phyloP scores from a whole-genome alignment of 352 stramenopile species.

The Elongisporangium prolatum region DNA sequence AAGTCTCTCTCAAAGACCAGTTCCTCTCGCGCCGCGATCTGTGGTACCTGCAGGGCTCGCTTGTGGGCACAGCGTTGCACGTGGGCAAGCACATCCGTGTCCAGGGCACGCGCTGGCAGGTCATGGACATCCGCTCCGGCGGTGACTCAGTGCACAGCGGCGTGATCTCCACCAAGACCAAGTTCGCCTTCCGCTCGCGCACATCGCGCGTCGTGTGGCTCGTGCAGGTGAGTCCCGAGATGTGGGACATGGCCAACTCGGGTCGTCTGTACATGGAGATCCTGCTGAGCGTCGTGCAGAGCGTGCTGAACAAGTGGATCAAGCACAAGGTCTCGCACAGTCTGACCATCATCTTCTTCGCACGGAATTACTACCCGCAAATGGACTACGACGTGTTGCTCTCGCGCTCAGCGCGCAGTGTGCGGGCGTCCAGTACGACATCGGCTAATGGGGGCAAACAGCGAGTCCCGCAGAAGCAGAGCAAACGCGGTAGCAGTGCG shows the following conservation, averaged over 20 bases:
- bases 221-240: constrained; percentile 94
- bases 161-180: constrained; percentile 94
- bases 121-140: constrained; percentile 89
- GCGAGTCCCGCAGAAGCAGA: constrained; percentile 7
- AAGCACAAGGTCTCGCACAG: constrained; percentile 88
- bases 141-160: constrained; percentile 86
- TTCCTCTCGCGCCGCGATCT: constrained; percentile 91
- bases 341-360: constrained; percentile 92
- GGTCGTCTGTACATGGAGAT: constrained; percentile 90
- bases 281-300: constrained; percentile 73
- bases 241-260: constrained; percentile 92
- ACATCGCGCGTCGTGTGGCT: constrained; percentile 97
- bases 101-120: constrained; percentile 72
- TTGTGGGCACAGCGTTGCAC: constrained; percentile 66
- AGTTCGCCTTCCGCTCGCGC: constrained; percentile 94
- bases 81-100: constrained; percentile 76
- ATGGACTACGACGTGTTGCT: constrained; percentile 41
- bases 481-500: constrained; percentile 5
- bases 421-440: neutral
- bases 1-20: constrained; percentile 89
- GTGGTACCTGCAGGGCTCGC: constrained; percentile 77
- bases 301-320: constrained; percentile 89
- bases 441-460: constrained; percentile 11
- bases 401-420: constrained; percentile 6
- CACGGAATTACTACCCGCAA: constrained; percentile 83